Evolutionary conservation across 2,329 filamentous ascomycete genomes (phyloP).

Genomic region (Xylariaceae sp.): DNA sequence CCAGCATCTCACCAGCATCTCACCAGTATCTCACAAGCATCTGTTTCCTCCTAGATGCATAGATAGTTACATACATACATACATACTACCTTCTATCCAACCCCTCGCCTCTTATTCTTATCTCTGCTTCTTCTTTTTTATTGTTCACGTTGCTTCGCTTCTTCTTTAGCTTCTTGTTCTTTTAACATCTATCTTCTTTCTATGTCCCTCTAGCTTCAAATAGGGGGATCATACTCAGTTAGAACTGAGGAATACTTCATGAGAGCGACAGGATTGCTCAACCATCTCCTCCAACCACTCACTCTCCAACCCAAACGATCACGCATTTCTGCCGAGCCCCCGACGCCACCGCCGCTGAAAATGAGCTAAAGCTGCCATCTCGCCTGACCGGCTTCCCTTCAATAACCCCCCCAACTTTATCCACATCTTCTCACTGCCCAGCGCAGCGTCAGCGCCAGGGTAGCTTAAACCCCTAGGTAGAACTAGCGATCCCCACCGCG

Average conservation of each 20-base stretch:
- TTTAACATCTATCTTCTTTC: background rate
- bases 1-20: constrained; percentile 1
- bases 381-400: constrained; percentile 29
- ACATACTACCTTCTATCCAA: constrained; percentile 2
- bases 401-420: constrained; percentile 14
- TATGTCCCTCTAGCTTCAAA: background rate
- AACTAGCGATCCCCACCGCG: constrained; percentile 25
- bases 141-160: background rate
- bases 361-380: constrained; percentile 31
- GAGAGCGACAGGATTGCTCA: too few species aligned
- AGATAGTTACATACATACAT: constrained; percentile 2
- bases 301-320: constrained; percentile 8
- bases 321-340: constrained; percentile 30
- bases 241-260: too few species aligned
- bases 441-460: background rate
- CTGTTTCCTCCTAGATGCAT: background rate
- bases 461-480: too few species aligned
- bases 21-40: too few species aligned
- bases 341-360: constrained; percentile 27
- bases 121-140: constrained; percentile 4
- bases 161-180: background rate
- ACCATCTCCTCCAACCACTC: constrained; percentile 20
- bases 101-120: constrained; percentile 2
- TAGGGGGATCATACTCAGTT: background rate
- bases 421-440: constrained; percentile 9